Base-by-base conservation (phyloP, 148 eudicot genomes). In the Agrostemma githago region DNA sequence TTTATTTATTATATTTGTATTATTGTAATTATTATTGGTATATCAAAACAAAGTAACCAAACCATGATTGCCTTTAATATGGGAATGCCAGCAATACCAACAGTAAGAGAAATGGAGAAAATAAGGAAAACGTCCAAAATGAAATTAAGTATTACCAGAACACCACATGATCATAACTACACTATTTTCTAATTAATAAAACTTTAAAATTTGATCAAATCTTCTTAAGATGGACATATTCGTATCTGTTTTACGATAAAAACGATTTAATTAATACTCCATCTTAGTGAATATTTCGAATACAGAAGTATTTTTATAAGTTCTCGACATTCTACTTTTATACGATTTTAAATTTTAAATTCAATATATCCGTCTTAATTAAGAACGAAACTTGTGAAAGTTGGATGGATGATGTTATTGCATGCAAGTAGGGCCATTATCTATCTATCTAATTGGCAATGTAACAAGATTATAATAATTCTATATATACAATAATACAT, bases 51-150 rank as follows among this genome's bases (percentile, higher is more conserved):
- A 66, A 59, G 41, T 21, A 72, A 68, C 62, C 60, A 51, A 79
- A 48, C 57, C 68, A 43, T 78, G n/a, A 58, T 74, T 74, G 82
- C 71, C 82, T 74, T 74, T 70, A 74, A 74, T 79, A 74, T 53
- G 71, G 74, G 74, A 79, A 79, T 79, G 78, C 74, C 82, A 79
- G 70, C 72, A 68, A 7, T 73, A 68, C 64, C 3, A 48, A 48
- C 3, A 48, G 40, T 26, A 53, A 53, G 3, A 66, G 59, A 40
- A 12, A 15, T 5, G 41, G 37, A 48, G 53, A 37, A 65, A 63
- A 40, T 62, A 2, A 37, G 5, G 41, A 57, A 51, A 67, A 64
- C 37, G 10, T 71, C 20, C 71, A 77, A 66, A 57, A 11, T 21
- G 12, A 16, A 14, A 51, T 51, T 51, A 8, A 21, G 51, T 43